A percentile compares a stretch with the other conserved stretches of the same genome.
Evolutionary conservation across 495 filamentous ascomycete species (phyloP).

Genomic region (Cryomyces antarcticus): DNA sequence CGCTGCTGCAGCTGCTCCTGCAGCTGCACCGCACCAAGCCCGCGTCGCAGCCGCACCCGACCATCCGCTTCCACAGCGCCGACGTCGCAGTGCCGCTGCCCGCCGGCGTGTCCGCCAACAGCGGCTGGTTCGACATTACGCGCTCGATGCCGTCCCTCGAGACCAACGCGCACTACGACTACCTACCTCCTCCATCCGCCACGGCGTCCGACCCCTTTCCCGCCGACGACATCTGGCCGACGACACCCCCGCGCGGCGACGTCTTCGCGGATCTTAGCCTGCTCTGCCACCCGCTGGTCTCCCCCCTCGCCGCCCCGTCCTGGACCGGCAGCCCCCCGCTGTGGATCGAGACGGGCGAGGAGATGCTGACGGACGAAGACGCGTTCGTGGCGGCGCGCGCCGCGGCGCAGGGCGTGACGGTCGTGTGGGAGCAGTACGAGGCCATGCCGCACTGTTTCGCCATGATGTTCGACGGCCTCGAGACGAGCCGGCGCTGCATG

Average conservation of each 20-base stretch:
- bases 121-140: constrained; percentile 62
- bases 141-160: constrained; percentile 51
- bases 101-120: constrained; percentile 40
- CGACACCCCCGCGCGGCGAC: constrained; percentile 42
- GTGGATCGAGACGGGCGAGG: constrained; percentile 57
- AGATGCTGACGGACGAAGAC: constrained; percentile 57
- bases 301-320: constrained; percentile 36
- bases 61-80: constrained; percentile 42
- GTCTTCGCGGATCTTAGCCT: constrained; percentile 44
- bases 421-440: constrained; percentile 58
- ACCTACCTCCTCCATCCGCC: constrained; percentile 34
- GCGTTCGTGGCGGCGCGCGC: constrained; percentile 38
- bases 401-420: constrained; percentile 35
- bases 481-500: constrained; percentile 30
- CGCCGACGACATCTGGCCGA: constrained; percentile 55
- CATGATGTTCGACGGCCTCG: constrained; percentile 33
- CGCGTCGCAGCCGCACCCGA: constrained; percentile 13
- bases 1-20: constrained; percentile 53
- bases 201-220: constrained; percentile 22
- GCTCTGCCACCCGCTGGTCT: constrained; percentile 55
- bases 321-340: constrained; percentile 57
- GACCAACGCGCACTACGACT: constrained; percentile 47
- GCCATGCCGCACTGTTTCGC: constrained; percentile 83
- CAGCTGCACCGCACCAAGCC: constrained; percentile 35
- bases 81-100: constrained; percentile 44